Conservation (phyloP, 148 eudicot genomes). For the Dianthus caryophyllus region DNA sequence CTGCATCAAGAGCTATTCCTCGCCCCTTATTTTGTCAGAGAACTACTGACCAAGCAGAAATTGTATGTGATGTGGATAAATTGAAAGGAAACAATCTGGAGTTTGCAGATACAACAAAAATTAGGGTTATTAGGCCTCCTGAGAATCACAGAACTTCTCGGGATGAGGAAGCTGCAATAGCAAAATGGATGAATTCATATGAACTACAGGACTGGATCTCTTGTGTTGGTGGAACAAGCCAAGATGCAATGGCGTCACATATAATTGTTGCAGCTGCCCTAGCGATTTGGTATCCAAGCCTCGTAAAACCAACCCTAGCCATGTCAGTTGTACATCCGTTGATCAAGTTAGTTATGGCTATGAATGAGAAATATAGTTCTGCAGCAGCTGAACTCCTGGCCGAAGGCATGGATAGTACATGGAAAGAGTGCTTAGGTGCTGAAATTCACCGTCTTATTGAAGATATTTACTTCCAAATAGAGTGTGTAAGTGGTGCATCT, state of each 20-base stretch:
- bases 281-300: slow-evolving; percentile 95
- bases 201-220: slow-evolving; percentile 95
- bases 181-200: slow-evolving; percentile 81
- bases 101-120: slow-evolving; percentile 16
- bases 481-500: slow-evolving; percentile 74
- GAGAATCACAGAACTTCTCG: slow-evolving; percentile 29
- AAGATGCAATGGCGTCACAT: slow-evolving; percentile 96
- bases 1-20: slow-evolving; percentile 94
- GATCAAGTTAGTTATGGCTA: slow-evolving; percentile 83
- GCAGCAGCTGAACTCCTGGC: slow-evolving; percentile 94
- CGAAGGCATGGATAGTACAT: slow-evolving; percentile 97
- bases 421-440: slow-evolving; percentile 78
- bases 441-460: slow-evolving; percentile 82
- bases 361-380: slow-evolving; percentile 87
- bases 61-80: slow-evolving; percentile 23
- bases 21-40: slow-evolving; percentile 52
- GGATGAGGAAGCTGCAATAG: slow-evolving; percentile 46
- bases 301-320: slow-evolving; percentile 76
- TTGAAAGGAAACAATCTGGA: slow-evolving; percentile 25
- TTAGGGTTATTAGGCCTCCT: slow-evolving; percentile 13
- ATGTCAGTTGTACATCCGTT: slow-evolving; percentile 66
- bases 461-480: slow-evolving; percentile 90
- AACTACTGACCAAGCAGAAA: slow-evolving; percentile 25
- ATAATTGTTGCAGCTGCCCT: slow-evolving; percentile 93
- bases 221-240: slow-evolving; percentile 90